Evolutionary conservation across 805 yeast species (phyloP).

Genomic region (Cyberlindnera suaveolens): DNA sequence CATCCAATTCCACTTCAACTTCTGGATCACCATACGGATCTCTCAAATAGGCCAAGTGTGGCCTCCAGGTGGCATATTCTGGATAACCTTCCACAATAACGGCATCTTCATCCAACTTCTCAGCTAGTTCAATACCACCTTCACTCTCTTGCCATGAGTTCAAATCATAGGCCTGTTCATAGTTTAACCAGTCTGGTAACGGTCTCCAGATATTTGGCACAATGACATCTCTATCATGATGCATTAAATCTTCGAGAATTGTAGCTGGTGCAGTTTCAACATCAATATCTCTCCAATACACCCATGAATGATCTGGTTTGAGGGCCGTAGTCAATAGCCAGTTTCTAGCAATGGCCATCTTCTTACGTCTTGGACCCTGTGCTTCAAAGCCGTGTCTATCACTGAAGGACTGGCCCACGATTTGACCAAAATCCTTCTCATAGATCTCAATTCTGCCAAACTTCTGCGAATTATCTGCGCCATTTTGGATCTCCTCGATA

Average conservation of each 20-base stretch:
- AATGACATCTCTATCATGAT: constrained; percentile 82
- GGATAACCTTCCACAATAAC: constrained; percentile 97
- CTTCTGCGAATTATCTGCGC: constrained; percentile 48
- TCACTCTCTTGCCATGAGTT: constrained; percentile 85
- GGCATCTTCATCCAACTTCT: constrained; percentile 80
- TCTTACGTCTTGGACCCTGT: constrained; percentile 89
- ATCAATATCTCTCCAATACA: constrained; percentile 97
- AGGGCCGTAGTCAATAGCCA: constrained; percentile 86
- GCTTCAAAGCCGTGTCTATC: constrained; percentile 96
- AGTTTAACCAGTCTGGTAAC: constrained; percentile 78
- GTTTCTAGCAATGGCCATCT: constrained; percentile 94
- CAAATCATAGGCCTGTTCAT: constrained; percentile 79
- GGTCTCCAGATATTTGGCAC: constrained; percentile 96
- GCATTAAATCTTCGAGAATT: constrained; percentile 87
- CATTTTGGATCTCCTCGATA: constrained; percentile 58
- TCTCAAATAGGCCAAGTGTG: constrained; percentile 89
- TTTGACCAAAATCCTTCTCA: constrained; percentile 91
- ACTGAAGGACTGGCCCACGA: constrained; percentile 85
- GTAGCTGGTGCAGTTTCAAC: constrained; percentile 88
- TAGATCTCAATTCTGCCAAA: constrained; percentile 84
- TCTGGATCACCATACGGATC: constrained; percentile 95
- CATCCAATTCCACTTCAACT: constrained; percentile 89
- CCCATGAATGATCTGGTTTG: constrained; percentile 91
- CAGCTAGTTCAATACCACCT: constrained; percentile 75
- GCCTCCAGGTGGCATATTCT: constrained; percentile 97